phyloP scores from a whole-genome alignment of 2,329 filamentous ascomycete genomes.

The Arthrinium puccinioides region DNA sequence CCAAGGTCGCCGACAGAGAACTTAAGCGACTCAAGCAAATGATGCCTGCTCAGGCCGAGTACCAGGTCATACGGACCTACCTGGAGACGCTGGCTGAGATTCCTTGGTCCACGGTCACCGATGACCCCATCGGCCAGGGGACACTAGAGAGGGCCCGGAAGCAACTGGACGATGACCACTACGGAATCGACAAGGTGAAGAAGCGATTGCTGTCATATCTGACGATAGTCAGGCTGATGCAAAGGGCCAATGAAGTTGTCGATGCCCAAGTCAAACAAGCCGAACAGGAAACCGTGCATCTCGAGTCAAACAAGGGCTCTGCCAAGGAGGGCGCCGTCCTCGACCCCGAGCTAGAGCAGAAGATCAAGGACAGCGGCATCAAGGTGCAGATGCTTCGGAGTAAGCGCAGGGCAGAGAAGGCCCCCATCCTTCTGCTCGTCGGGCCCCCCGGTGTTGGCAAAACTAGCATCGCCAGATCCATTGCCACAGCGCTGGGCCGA shows the following conservation, averaged over 20 bases:
- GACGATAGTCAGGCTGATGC: constrained; percentile 92
- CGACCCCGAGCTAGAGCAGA: constrained; percentile 30
- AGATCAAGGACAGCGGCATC: constrained; percentile 38
- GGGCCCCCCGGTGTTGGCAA: constrained; percentile 94
- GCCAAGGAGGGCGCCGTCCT: constrained; percentile 19
- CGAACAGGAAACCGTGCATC: constrained; percentile 45
- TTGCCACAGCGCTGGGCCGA: constrained; percentile 83
- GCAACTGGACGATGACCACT: constrained; percentile 93
- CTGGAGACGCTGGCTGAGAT: constrained; percentile 91
- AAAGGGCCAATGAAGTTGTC: constrained; percentile 77
- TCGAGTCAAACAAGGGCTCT: constrained; percentile 33
- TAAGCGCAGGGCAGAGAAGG: constrained; percentile 87
- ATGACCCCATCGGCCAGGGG: constrained; percentile 76
- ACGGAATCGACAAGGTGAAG: constrained; percentile 94
- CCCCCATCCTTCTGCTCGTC: constrained; percentile 86
- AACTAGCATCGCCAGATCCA: constrained; percentile 87
- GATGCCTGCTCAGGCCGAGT: constrained; percentile 93
- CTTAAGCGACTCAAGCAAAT: constrained; percentile 86
- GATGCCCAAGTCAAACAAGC: constrained; percentile 69
- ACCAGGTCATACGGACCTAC: constrained; percentile 88
- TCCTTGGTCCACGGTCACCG: constrained; percentile 79
- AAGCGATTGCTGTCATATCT: constrained; percentile 92
- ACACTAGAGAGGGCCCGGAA: constrained; percentile 74
- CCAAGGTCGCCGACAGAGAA: constrained; percentile 86
- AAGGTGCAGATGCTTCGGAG: constrained; percentile 71